These are phyloP conservation scores for Raffaelea albimanens DNA, from an alignment of 2,329 filamentous ascomycete genomes.

Conservation along the genomic window DNA sequence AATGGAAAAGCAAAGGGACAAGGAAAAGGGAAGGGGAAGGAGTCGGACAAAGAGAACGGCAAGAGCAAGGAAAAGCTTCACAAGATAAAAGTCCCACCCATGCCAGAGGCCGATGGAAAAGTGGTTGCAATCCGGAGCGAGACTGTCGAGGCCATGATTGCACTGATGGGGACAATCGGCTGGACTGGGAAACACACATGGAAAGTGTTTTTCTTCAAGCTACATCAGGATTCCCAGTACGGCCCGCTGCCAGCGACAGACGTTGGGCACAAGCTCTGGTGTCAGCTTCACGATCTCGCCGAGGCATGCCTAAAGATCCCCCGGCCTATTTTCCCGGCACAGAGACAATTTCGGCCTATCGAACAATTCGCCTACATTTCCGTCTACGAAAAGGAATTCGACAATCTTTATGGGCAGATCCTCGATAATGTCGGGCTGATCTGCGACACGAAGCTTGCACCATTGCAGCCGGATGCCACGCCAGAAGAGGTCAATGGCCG, in stretches of 20 bases:
- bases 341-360: not conserved
- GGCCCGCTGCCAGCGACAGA: slow-evolving; percentile 1
- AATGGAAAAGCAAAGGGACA: not conserved
- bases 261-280: not conserved
- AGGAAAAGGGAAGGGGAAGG: not conserved
- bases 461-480: not conserved
- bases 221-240: not conserved
- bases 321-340: not conserved
- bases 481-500: not conserved
- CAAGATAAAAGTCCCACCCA: too few relatives aligned
- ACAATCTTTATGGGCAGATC: not conserved
- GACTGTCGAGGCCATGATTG: not conserved
- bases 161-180: slow-evolving; percentile 9
- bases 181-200: slow-evolving; percentile 11
- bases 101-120: not conserved
- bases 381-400: not conserved
- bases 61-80: too few relatives aligned
- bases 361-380: slow-evolving; percentile 2
- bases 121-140: not conserved
- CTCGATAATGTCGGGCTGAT: not conserved
- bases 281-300: not conserved
- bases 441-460: slow-evolving; percentile 1
- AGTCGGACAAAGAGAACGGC: not conserved
- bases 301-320: not conserved
- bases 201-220: slow-evolving; percentile 5